Evolutionary conservation across 1,284 basidiomycete species (phyloP).

Genomic region (Cutaneotrichosporon spelunceum): DNA sequence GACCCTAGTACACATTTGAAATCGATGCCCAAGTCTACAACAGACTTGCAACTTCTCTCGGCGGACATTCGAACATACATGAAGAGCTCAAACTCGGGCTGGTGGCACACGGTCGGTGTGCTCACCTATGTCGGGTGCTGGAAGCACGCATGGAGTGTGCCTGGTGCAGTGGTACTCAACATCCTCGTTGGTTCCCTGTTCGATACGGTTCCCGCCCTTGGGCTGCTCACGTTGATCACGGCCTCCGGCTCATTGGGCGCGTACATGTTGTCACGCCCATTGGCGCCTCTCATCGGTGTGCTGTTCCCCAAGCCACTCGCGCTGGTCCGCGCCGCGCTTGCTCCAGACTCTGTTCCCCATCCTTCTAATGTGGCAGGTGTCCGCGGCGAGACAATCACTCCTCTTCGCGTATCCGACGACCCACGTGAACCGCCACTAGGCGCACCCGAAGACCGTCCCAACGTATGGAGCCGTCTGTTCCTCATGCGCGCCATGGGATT

Average conservation of each 20-base stretch:
- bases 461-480: conserved; percentile 77
- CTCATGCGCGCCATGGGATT: conserved; percentile 81
- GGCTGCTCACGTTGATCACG: conserved; percentile 74
- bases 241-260: conserved; percentile 78
- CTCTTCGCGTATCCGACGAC: conserved; percentile 37
- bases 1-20: conserved; percentile 41
- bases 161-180: conserved; percentile 87
- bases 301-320: conserved; percentile 78
- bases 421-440: conserved; percentile 32
- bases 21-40: conserved; percentile 49
- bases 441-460: conserved; percentile 31
- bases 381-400: conserved; percentile 46
- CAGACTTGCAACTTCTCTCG: conserved; percentile 50
- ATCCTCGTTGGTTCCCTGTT: conserved; percentile 83
- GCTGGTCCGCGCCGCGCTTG: conserved; percentile 55
- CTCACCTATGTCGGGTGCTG: conserved; percentile 79
- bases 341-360: conserved; percentile 34
- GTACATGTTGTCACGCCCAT: conserved; percentile 71
- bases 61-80: conserved; percentile 51
- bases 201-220: conserved; percentile 70
- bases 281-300: conserved; percentile 73
- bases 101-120: conserved; percentile 61
- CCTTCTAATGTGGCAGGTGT: neutral
- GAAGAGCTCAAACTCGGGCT: conserved; percentile 41
- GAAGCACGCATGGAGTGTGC: conserved; percentile 93